A percentile compares a stretch with the other conserved stretches of the same genome.
Conservation (phyloP, 805 yeast genomes). For the Candida andamanensis region DNA sequence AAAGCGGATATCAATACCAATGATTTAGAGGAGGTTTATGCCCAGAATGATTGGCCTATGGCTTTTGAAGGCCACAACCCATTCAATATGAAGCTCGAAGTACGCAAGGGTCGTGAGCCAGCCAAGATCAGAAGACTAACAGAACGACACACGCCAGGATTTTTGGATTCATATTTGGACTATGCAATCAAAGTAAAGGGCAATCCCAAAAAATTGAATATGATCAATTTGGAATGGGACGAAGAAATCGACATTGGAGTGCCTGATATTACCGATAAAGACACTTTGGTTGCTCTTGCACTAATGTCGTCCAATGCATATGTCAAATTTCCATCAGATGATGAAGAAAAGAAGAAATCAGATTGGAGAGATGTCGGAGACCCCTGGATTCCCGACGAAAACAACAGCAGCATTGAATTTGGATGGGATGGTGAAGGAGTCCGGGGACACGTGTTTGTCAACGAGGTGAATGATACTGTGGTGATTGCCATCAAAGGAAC, state of each 20-base stretch:
- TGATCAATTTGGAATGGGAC: constrained; percentile 59
- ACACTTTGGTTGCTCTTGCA: constrained; percentile 72
- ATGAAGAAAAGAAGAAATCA: constrained; percentile 44
- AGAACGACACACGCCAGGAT: constrained; percentile 48
- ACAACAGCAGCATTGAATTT: constrained; percentile 50
- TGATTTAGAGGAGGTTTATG: constrained; percentile 16
- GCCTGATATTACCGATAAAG: constrained; percentile 74
- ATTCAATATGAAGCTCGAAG: constrained; percentile 31
- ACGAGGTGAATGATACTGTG: constrained; percentile 52
- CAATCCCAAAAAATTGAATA: constrained; percentile 28
- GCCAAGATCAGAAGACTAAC: constrained; percentile 23
- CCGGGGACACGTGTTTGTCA: constrained; percentile 84
- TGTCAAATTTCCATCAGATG: constrained; percentile 62
- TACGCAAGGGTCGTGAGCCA: constrained; percentile 14
- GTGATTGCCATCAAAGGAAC: constrained; percentile 89
- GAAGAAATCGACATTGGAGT: constrained; percentile 45
- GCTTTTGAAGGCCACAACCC: constrained; percentile 31
- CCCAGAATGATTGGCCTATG: constrained; percentile 33
- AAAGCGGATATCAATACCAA: constrained; percentile 3
- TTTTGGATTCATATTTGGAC: constrained; percentile 59
- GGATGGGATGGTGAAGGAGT: constrained; percentile 89
- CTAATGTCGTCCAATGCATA: constrained; percentile 89
- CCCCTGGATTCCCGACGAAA: constrained; percentile 49
- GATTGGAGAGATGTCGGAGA: constrained; percentile 81
- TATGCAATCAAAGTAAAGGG: constrained; percentile 46